Evolutionary conservation across 2,329 filamentous ascomycete genomes (phyloP).

Genomic region (Hymenoscyphus albidus): DNA sequence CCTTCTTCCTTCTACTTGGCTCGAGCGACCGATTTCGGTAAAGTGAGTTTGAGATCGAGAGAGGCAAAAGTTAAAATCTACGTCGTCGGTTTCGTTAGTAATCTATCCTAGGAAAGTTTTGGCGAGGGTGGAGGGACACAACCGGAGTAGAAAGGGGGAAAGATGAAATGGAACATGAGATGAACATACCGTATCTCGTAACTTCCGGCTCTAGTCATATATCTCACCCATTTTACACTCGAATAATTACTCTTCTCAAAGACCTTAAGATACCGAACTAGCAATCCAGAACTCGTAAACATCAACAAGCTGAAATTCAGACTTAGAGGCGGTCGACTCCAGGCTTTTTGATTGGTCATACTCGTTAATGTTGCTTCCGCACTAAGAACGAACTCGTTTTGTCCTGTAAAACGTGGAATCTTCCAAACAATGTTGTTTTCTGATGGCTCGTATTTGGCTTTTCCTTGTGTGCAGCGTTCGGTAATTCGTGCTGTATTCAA

Average conservation of each 20-base stretch:
- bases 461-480: conserved; percentile 89
- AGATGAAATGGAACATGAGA: not conserved
- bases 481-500: conserved; percentile 94
- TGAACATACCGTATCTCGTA: conserved; percentile 83
- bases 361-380: conserved; percentile 90
- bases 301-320: conserved; percentile 92
- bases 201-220: conserved; percentile 96
- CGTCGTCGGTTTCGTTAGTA: not conserved
- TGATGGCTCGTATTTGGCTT: conserved; percentile 96
- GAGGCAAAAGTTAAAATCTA: not conserved
- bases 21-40: not conserved
- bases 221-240: conserved; percentile 97
- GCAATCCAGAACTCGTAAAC: conserved; percentile 91
- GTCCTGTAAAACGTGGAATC: conserved; percentile 96
- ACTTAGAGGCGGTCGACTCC: conserved; percentile 89
- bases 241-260: conserved; percentile 99
- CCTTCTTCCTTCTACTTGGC: not conserved
- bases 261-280: conserved; percentile 94
- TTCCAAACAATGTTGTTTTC: conserved; percentile 99
- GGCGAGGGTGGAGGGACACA: not conserved
- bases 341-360: conserved; percentile 98
- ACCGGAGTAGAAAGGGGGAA: not conserved
- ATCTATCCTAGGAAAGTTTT: not conserved
- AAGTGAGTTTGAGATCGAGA: not conserved
- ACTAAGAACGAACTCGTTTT: conserved; percentile 91